phyloP scores from a whole-genome alignment of 805 yeast genomes.

The Wickerhamiella kurtzmanii region DNA sequence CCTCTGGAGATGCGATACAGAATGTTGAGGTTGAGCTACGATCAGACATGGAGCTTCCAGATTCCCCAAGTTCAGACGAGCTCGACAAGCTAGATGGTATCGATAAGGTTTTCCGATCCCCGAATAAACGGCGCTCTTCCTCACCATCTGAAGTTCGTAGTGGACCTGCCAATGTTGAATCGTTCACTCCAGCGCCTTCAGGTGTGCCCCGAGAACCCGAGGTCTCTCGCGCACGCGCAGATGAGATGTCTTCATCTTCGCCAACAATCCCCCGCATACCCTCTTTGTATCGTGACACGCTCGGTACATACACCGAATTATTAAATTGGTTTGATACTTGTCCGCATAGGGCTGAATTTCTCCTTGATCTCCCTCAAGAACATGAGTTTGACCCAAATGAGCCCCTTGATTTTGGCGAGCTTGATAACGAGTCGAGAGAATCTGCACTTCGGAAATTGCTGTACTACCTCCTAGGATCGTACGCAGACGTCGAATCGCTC shows the following conservation, averaged over 20 bases:
- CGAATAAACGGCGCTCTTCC: neutral
- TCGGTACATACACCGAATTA: slow-evolving; percentile 12
- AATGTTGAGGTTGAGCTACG: neutral
- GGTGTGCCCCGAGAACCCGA: slow-evolving; percentile 1
- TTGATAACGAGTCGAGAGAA: neutral
- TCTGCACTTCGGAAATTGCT: neutral
- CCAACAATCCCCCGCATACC: slow-evolving; percentile 16
- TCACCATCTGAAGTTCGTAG: neutral
- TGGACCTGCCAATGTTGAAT: neutral
- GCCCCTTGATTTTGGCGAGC: neutral
- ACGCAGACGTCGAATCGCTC: neutral
- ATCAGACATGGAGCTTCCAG: neutral
- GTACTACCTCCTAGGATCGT: neutral
- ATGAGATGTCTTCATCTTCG: slow-evolving; percentile 16
- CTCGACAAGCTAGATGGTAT: slow-evolving; percentile 1
- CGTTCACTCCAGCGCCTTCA: neutral
- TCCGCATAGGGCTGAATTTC: neutral
- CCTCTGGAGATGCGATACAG: neutral
- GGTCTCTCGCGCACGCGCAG: slow-evolving; percentile 17
- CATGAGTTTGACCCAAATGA: neutral
- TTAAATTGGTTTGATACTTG: slow-evolving; percentile 12
- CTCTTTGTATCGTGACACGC: slow-evolving; percentile 10
- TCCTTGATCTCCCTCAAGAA: neutral
- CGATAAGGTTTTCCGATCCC: neutral
- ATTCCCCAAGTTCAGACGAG: neutral